Base-by-base conservation (phyloP, 768 basidiomycete genomes). In the Rhodosporidiobolus sp. region DNA sequence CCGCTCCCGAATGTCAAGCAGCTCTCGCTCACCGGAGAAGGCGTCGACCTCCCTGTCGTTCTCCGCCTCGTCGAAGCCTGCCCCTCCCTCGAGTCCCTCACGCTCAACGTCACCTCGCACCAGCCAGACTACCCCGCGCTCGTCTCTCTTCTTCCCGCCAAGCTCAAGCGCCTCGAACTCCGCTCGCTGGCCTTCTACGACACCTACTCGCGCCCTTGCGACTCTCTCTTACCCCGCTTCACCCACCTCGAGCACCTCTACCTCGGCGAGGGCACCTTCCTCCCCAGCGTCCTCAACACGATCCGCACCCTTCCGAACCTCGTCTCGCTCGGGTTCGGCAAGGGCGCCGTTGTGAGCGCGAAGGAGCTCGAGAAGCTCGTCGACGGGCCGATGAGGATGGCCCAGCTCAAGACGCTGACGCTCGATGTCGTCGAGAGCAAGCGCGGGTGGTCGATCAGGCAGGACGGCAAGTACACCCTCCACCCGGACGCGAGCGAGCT, bases 391-490 rank as follows among this genome's bases (percentile, higher is more conserved):
- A 16, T 17, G 24, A 46, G 32, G 2, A 34, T 67, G 24, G 4
- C 57, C 14, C 4, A 3, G 11, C 57, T 67, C 8, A 24, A 43
- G 5, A 46, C n/a, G 20, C 30, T 67, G 46, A 67, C 49, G 46
- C 38, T 67, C 57, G 65, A 67, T 38, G 49, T 50, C n/a, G 34
- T 59, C 32, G 65, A 67, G 26, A 57, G 65, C 24, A 58, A 67
- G 48, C 12, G 10, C 48, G 65, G 65, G 2, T 67, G 56, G 55
- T 30, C 20, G 45, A 48, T 65, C 54, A 8, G 5, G 26, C 7
- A 32, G 4, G 54, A 65, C 28, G 52, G n/a, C 6, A 6, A 53
- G 19, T 12, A 24, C 11, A 8, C 8, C 49, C 26, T 53, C 26
- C 52, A 53, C 52, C 52, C 52, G 20, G n/a, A 53, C 52, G 38